Base-by-base conservation (phyloP, 2,329 filamentous ascomycete genomes). In the Fusarium sp. region DNA sequence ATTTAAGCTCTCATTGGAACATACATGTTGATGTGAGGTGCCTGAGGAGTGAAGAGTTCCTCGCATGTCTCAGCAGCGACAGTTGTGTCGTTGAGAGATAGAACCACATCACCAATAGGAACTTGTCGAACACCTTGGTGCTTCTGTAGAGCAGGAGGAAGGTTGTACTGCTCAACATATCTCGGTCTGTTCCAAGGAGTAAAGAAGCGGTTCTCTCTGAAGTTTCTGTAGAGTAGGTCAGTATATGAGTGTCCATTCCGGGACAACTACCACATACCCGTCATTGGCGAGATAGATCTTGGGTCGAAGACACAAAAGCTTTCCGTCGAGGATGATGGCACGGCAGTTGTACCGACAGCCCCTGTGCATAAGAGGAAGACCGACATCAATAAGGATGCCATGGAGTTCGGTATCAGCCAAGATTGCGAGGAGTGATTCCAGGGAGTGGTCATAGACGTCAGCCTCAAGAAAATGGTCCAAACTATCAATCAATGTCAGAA, bases 211-310 rank as follows among this genome's bases (percentile, higher is more conserved):
- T 76, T 75, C 66, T 83, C 81, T n/a, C 81, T 75, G 59, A 78
- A 82, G 40, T 80, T 72, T 27, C 63, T 66, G 14, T 13, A 27
- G 3, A 23, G 14, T 1, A 7, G 21, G 34, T 63, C 7, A 49
- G 59, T 46, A 30, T 12, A 18, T 28, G 13, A 9, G 14, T 10
- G 4, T 27, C 11, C 20, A 21, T 21, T 21, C 20, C 20, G 20
- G 20, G 20, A 21, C 20, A 21, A 21, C 20, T 21, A 21, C 20
- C 20, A 21, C 21, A 21, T 4, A 67, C 64, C 91, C 91, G 77
- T 93, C 90, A 64, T 92, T 90, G 49, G 90, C 90, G 8, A 94
- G 84, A 73, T 41, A 89, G 68, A 92, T 83, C 79, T 93, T 94
- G 0, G 91, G 91, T 13, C 92, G 84, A 60, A 96, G 90, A 62